Evolutionary conservation across 192 early-diverging fungal genomes (phyloP).

Genomic region (Linderina pennispora): DNA sequence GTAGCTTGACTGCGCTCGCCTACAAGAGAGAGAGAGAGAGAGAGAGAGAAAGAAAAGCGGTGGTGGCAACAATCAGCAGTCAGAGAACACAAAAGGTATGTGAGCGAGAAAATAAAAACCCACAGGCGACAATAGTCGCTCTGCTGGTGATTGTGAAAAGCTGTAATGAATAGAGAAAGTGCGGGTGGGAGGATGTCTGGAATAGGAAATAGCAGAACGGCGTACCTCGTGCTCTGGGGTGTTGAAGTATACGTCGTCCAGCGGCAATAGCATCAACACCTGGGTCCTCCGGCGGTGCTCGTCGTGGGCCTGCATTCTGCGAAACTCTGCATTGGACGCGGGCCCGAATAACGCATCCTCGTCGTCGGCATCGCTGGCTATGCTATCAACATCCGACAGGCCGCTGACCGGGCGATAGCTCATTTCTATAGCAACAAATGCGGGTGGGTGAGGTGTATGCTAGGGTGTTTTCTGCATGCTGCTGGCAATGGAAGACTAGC

Average conservation of each 20-base stretch:
- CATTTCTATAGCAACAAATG: background rate
- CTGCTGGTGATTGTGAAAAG: background rate
- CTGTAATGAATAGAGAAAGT: background rate
- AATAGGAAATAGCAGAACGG: too few relatives aligned
- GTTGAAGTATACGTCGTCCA: background rate
- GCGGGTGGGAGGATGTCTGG: too few relatives aligned
- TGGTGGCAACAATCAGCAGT: too few relatives aligned
- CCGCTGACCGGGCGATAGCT: too few relatives aligned
- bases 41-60: too few relatives aligned
- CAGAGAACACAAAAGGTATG: too few relatives aligned
- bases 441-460: too few relatives aligned
- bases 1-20: constrained; percentile 3
- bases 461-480: too few relatives aligned
- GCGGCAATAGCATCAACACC: constrained; percentile 10
- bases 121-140: background rate
- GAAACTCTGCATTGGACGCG: constrained; percentile 13
- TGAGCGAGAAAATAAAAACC: background rate
- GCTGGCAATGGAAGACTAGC: too few relatives aligned
- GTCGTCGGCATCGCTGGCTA: constrained; percentile 12
- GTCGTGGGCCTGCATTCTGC: constrained; percentile 7
- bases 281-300: constrained; percentile 21
- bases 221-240: too few relatives aligned
- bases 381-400: too few relatives aligned
- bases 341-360: constrained; percentile 44
- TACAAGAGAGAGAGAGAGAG: too few relatives aligned